Evolutionary conservation across 495 filamentous ascomycete genomes (phyloP), one percentile per base, ranked within the genome.

Genomic region (Echria macrotheca): DNA sequence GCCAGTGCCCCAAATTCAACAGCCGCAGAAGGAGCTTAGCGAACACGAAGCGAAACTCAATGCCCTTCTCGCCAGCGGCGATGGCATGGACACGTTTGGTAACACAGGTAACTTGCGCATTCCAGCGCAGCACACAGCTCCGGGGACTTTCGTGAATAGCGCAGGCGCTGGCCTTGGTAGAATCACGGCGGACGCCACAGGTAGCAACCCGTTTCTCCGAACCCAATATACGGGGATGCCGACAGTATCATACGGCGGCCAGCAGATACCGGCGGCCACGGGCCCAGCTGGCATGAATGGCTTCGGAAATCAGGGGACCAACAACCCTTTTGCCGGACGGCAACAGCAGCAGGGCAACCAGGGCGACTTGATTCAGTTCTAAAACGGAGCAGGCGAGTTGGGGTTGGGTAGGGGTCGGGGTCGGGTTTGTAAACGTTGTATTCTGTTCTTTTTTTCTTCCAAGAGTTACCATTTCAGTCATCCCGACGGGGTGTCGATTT

Each of bases 21-120:
- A 75, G 49, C 73, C 73, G 47, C 78, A 73, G 53, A 75, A 71
- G 56, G 71, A 78, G 23, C 68, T 71, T 37, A 84, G 86, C 59
- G 85, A 91, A 35, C 86, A 95, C 56, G 83, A 90, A 57, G 80
- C 84, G n/a, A 82, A 77, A 58, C 82, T 99, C 47, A 96, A 97
- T 56, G 81, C 86, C n/a, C 84, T 99, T 10, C 79, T 99, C 36
- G 78, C 86, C 6, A 75, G 74, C 18, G 90, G 93, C 48, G 94
- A 96, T 36, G 93, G 93, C 18, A 84, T 89, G 70, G 93, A 99
- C 63, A 97, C 94, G 1, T 99, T 96, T 64, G 93, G 93, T 44
- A 99, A 99, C 60, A 86, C 85, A 31, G 93, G 93, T 46, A 84
- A 97, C 45, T 75, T 96, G 24, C 89, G 93, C 66, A 95, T 99